These are phyloP conservation scores for Ilex asprella DNA, from an alignment of 257 asterid genomes.

Conservation along the genomic window DNA sequence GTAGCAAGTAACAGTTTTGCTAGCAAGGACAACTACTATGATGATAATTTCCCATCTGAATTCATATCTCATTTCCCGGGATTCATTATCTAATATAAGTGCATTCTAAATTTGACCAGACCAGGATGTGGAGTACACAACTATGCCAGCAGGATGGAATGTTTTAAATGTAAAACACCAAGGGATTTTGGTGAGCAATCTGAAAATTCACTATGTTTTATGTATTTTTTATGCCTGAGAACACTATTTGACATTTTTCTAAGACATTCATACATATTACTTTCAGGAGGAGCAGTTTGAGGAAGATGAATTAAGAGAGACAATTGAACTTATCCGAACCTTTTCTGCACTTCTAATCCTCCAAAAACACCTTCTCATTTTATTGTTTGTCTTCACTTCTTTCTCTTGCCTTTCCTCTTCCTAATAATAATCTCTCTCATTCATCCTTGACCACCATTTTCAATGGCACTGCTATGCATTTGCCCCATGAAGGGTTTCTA, in stretches of 20 bases:
- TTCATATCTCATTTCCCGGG: no score
- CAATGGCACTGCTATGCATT: slow-evolving; percentile 9
- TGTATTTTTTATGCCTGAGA: not conserved
- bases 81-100: not conserved
- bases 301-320: slow-evolving; percentile 4
- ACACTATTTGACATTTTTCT: not conserved
- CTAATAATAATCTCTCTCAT: not conserved
- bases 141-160: slow-evolving; percentile 37
- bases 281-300: not conserved
- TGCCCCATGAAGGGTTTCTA: slow-evolving; percentile 14
- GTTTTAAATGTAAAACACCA: slow-evolving; percentile 32
- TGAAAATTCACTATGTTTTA: not conserved
- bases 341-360: slow-evolving; percentile 6
- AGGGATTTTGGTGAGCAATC: slow-evolving; percentile 24
- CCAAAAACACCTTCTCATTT: not conserved
- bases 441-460: slow-evolving; percentile 1
- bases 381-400: not conserved
- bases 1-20: no score
- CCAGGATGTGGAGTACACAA: slow-evolving; percentile 33
- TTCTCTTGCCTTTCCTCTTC: not conserved
- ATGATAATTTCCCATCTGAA: no score
- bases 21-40: no score
- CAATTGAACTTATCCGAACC: not conserved
- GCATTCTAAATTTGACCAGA: slow-evolving; percentile 4
- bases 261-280: not conserved